Evolutionary conservation across 495 filamentous ascomycete species (phyloP).

Genomic region (Talaromyces trachyspermus): DNA sequence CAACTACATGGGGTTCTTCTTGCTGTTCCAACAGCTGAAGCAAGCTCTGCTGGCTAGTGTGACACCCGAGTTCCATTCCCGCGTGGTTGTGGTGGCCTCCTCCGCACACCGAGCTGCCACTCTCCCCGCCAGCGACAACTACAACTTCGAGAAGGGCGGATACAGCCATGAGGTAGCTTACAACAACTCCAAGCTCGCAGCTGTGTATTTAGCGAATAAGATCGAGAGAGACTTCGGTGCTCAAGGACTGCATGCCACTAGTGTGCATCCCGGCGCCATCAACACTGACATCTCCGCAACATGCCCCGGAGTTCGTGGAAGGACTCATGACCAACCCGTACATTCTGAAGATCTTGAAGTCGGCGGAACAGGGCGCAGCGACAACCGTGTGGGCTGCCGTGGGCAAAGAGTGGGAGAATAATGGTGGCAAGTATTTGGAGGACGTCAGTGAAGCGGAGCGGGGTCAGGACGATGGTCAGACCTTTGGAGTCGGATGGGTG

Average conservation of each 20-base stretch:
- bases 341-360: conserved; percentile 25
- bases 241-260: conserved; percentile 31
- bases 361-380: conserved; percentile 27
- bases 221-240: conserved; percentile 36
- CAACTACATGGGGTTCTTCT: conserved; percentile 40
- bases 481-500: conserved; percentile 22
- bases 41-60: conserved; percentile 25
- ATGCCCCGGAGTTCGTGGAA: conserved; percentile 12
- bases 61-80: conserved; percentile 26
- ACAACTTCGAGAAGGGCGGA: conserved; percentile 16
- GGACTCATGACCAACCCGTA: conserved; percentile 10
- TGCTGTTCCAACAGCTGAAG: conserved; percentile 35
- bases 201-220: conserved; percentile 36
- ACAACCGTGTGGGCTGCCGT: conserved; percentile 39
- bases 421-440: conserved; percentile 40
- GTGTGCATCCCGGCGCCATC: conserved; percentile 35
- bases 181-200: conserved; percentile 29
- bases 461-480: conserved; percentile 8
- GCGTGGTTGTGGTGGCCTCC: conserved; percentile 29
- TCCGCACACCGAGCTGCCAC: conserved; percentile 19
- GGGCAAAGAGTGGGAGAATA: conserved; percentile 25
- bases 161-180: conserved; percentile 32
- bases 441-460: conserved; percentile 21
- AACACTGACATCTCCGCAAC: conserved; percentile 14
- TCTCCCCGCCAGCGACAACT: conserved; percentile 12